Evolutionary conservation across 2,329 filamentous ascomycete genomes (phyloP).

Genomic region (Mycocentrospora acerina): DNA sequence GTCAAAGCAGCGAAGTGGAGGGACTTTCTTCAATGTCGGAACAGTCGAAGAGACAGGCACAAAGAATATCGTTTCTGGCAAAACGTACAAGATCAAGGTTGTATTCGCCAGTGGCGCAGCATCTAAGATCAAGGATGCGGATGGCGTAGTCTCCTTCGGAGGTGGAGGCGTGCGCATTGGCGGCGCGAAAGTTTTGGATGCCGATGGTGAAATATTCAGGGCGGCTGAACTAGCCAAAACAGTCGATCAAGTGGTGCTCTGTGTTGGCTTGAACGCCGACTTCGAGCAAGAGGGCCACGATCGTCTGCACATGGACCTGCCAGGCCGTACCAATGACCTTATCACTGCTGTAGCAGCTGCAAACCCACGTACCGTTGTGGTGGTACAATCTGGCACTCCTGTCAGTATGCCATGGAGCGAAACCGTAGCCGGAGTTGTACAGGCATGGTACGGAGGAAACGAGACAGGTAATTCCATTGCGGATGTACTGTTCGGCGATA

Average conservation of each 20-base stretch:
- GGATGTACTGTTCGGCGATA: conserved; percentile 73
- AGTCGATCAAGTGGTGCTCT: conserved; percentile 41
- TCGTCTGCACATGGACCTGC: conserved; percentile 59
- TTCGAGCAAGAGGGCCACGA: conserved; percentile 67
- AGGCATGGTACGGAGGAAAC: conserved; percentile 79
- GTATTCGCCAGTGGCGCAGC: conserved; percentile 8
- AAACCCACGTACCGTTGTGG: conserved; percentile 71
- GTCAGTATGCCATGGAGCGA: conserved; percentile 75
- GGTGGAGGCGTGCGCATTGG: conserved; percentile 63
- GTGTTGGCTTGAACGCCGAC: too few relatives aligned
- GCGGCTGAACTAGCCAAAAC: conserved; percentile 26
- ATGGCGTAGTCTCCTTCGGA: conserved; percentile 7
- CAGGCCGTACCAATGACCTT: conserved; percentile 58
- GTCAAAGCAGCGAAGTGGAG: too few relatives aligned
- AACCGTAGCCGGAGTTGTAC: conserved; percentile 70
- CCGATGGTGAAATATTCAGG: conserved; percentile 20
- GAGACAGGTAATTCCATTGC: conserved; percentile 78
- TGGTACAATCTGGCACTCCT: conserved; percentile 79
- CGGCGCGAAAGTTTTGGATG: conserved; percentile 55
- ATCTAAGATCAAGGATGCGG: conserved; percentile 2
- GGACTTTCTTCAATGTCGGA: too few relatives aligned
- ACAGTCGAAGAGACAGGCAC: too few relatives aligned
- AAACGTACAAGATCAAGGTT: too few relatives aligned
- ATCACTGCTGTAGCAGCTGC: conserved; percentile 61
- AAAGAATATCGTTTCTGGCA: too few relatives aligned